Conservation (phyloP, 495 filamentous ascomycete species). For the Baudoinia panamericana region DNA sequence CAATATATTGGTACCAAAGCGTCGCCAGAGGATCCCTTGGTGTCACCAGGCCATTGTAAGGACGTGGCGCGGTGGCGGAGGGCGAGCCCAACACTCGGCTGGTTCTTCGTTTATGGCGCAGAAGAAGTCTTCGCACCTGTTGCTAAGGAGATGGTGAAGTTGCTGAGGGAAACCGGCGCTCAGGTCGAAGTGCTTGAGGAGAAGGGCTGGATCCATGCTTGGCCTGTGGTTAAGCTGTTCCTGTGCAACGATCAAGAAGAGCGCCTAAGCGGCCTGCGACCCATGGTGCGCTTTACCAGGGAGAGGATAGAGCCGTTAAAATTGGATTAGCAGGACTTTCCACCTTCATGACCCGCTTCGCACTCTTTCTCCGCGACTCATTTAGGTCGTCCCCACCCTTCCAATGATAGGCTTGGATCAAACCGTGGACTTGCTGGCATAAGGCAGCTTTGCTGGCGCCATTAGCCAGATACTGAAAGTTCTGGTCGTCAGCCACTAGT, state of each 20-base stretch:
- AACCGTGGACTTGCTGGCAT: too few species aligned
- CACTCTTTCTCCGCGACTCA: too few species aligned
- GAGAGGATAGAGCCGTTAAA: conserved; percentile 9
- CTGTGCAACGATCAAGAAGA: conserved; percentile 42
- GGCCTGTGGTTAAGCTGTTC: conserved; percentile 63
- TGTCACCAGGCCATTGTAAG: conserved; percentile 55
- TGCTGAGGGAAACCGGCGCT: conserved; percentile 37
- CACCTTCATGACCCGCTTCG: too few species aligned
- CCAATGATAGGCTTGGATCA: too few species aligned
- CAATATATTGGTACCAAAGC: conserved; percentile 46
- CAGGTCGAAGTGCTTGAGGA: conserved; percentile 39
- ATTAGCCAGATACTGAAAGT: too few species aligned
- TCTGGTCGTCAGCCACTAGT: too few species aligned
- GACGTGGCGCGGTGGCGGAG: conserved; percentile 49
- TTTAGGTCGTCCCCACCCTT: too few species aligned
- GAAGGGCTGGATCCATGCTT: conserved; percentile 56
- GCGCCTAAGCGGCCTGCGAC: conserved; percentile 43
- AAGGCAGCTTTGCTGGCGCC: too few species aligned
- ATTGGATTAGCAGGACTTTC: too few species aligned
- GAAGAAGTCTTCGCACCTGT: conserved; percentile 61
- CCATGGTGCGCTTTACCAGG: conserved; percentile 34
- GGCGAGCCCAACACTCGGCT: conserved; percentile 45
- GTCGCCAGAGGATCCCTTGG: conserved; percentile 38
- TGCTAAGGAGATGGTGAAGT: conserved; percentile 38
- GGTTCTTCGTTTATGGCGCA: conserved; percentile 50